phyloP scores from a whole-genome alignment of 352 stramenopile genomes.

The Blastocystis sp. region DNA sequence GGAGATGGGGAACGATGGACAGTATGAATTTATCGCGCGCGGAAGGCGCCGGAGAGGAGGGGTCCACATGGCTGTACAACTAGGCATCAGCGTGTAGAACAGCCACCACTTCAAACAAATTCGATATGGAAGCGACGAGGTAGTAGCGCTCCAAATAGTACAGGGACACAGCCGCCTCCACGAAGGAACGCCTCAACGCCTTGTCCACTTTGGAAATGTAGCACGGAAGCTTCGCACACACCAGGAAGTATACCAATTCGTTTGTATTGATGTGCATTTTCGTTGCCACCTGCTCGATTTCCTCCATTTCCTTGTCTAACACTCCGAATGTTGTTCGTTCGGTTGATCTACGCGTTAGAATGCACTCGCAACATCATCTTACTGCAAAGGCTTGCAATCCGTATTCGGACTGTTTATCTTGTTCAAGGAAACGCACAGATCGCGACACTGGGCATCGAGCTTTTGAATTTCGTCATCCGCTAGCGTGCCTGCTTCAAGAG shows the following conservation, averaged over 20 bases:
- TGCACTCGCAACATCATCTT: background rate
- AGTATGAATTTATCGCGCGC: background rate
- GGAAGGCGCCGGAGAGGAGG: background rate
- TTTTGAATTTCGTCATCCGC: background rate
- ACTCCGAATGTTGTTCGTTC: slow-evolving; percentile 28
- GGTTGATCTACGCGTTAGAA: slow-evolving; percentile 11
- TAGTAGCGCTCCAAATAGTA: slow-evolving; percentile 58
- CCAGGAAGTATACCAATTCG: slow-evolving; percentile 43
- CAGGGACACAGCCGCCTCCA: slow-evolving; percentile 36
- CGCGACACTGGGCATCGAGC: background rate
- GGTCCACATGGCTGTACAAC: background rate
- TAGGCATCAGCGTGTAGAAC: background rate
- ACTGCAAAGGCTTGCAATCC: slow-evolving; percentile 21
- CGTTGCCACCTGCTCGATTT: background rate
- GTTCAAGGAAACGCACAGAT: background rate
- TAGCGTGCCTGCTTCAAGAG: background rate
- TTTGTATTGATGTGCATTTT: slow-evolving; percentile 5
- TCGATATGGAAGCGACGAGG: slow-evolving; percentile 21
- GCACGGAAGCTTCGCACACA: slow-evolving; percentile 48
- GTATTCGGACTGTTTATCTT: slow-evolving; percentile 2
- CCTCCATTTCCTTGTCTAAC: slow-evolving; percentile 3
- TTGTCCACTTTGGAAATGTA: slow-evolving; percentile 50
- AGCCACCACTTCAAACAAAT: slow-evolving; percentile 23
- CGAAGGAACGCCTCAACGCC: slow-evolving; percentile 59
- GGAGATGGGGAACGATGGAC: slow-evolving; percentile 7